These are phyloP conservation scores for Colletotrichum simmondsii DNA, from an alignment of 2,329 filamentous ascomycete species.

Conservation along the genomic window DNA sequence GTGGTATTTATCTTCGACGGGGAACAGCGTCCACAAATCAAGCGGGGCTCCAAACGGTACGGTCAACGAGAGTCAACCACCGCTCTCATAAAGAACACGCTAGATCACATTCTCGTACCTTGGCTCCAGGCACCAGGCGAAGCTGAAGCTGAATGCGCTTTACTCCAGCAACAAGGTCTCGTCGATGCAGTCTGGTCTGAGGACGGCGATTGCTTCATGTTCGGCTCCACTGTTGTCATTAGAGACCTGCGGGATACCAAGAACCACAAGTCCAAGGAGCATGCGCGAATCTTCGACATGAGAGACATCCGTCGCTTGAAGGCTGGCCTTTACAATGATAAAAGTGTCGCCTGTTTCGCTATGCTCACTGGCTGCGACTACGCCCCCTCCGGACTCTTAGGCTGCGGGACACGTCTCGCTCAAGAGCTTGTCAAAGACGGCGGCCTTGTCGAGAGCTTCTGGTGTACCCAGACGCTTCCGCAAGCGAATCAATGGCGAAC, in stretches of 20 bases:
- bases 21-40: conserved; percentile 44
- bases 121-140: conserved; percentile 57
- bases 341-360: not conserved
- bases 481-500: not conserved
- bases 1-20: conserved; percentile 67
- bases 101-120: conserved; percentile 51
- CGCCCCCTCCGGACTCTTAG: conserved; percentile 26
- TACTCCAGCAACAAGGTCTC: conserved; percentile 52
- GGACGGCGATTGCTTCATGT: conserved; percentile 59
- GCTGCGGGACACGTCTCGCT: not conserved
- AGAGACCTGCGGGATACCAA: conserved; percentile 40
- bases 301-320: not conserved
- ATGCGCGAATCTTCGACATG: conserved; percentile 22
- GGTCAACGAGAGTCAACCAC: not conserved
- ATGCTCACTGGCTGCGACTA: conserved; percentile 36
- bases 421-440: not conserved
- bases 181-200: conserved; percentile 61
- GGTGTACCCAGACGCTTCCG: not conserved
- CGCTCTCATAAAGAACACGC: conserved; percentile 44
- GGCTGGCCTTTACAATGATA: not conserved
- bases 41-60: not conserved
- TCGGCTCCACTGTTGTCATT: conserved; percentile 52
- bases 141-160: conserved; percentile 59
- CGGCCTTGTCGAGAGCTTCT: not conserved
- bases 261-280: conserved; percentile 29